Percentiles rank a stretch among this genome's conserved stretches.
Conservation (phyloP, 2,329 filamentous ascomycete genomes). For the Exophiala sp. region DNA sequence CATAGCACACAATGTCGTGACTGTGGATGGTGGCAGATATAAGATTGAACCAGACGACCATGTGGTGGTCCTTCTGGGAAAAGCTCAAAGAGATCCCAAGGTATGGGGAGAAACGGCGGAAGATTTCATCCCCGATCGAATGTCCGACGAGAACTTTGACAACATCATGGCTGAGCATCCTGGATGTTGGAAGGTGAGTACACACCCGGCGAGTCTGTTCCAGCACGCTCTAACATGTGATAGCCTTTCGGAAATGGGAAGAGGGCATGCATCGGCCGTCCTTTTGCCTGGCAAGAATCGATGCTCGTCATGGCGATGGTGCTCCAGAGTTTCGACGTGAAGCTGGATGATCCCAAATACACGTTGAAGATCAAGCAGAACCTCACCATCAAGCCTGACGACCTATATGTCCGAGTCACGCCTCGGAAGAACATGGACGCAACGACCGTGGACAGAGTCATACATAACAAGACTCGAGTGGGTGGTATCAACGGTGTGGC, state of each 20-base stretch:
- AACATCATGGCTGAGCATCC: slow-evolving; percentile 48
- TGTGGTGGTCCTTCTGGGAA: slow-evolving; percentile 49
- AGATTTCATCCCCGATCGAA: slow-evolving; percentile 66
- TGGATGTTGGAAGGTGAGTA: slow-evolving; percentile 11
- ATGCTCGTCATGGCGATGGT: slow-evolving; percentile 60
- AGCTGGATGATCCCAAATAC: slow-evolving; percentile 54
- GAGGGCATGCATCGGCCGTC: slow-evolving; percentile 66
- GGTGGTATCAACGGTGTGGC: background rate
- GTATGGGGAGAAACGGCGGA: slow-evolving; percentile 64
- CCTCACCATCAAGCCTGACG: slow-evolving; percentile 45
- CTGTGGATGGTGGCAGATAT: slow-evolving; percentile 60
- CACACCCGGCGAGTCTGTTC: background rate
- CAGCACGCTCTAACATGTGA: background rate
- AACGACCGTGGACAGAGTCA: slow-evolving; percentile 37
- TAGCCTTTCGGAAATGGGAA: slow-evolving; percentile 72
- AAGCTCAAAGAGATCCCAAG: slow-evolving; percentile 59
- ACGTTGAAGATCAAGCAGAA: slow-evolving; percentile 36
- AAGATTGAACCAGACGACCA: slow-evolving; percentile 53
- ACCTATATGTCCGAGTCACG: slow-evolving; percentile 59
- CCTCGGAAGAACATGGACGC: slow-evolving; percentile 49
- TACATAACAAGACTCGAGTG: slow-evolving; percentile 22
- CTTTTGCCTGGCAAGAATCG: slow-evolving; percentile 72
- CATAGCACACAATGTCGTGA: slow-evolving; percentile 36
- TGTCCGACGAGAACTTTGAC: slow-evolving; percentile 63
- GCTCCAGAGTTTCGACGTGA: slow-evolving; percentile 69